Percentiles rank a stretch among this genome's conserved stretches.
These are phyloP conservation scores for Fusarium piperis DNA, from an alignment of 2,329 filamentous ascomycete genomes.

Conservation along the genomic window DNA sequence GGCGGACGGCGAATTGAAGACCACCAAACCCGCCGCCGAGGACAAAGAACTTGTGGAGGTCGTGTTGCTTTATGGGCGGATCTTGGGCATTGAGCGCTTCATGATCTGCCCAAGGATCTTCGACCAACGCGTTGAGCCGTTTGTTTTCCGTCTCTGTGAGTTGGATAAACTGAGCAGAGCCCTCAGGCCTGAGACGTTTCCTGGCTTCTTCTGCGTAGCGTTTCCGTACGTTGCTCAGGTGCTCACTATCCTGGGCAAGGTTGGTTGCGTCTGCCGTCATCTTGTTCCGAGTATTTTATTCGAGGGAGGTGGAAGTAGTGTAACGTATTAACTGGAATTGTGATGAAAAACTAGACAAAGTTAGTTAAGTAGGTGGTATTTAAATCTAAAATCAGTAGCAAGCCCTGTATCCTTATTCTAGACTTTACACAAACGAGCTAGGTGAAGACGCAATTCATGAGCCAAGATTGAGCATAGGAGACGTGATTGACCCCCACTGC, in stretches of 20 bases:
- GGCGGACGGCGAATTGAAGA: not conserved
- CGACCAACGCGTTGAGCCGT: not conserved
- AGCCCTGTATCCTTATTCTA: not conserved
- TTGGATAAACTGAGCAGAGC: not conserved
- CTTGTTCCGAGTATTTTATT: not conserved
- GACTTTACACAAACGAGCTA: not conserved
- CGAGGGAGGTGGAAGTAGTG: not conserved
- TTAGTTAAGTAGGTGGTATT: not conserved
- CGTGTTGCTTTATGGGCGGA: not conserved
- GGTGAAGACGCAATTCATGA: not conserved
- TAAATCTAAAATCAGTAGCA: not conserved
- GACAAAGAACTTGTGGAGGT: not conserved
- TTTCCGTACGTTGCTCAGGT: not conserved
- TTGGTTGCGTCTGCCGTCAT: not conserved
- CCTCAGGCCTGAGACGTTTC: not conserved
- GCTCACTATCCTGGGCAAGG: not conserved
- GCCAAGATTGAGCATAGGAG: not conserved
- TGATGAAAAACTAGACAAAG: not conserved
- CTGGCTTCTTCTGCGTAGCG: not conserved
- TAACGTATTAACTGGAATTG: not conserved
- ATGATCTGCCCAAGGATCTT: not conserved
- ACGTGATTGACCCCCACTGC: not conserved
- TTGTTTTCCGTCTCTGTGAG: not conserved
- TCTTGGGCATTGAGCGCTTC: not conserved
- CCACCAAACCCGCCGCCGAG: not conserved